phyloP scores from a whole-genome alignment of 352 stramenopile species.

The Elongisporangium anandrum region DNA sequence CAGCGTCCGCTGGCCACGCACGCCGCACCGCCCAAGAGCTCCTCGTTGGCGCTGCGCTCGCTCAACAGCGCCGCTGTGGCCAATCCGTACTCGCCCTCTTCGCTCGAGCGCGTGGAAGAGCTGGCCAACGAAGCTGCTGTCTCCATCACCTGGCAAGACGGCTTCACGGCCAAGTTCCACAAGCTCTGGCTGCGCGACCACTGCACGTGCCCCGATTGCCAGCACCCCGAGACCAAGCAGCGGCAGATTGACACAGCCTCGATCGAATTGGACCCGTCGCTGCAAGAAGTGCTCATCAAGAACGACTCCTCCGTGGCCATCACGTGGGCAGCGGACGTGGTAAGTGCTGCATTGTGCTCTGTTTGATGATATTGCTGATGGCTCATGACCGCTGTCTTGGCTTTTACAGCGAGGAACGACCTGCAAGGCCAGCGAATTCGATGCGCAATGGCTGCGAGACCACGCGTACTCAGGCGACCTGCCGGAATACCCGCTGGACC shows the following conservation, averaged over 20 bases:
- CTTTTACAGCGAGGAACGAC: conserved; percentile 32
- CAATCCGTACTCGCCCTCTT: neutral
- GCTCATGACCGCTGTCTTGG: neutral
- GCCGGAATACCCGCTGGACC: conserved; percentile 41
- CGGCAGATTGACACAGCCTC: conserved; percentile 75
- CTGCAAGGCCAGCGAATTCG: conserved; percentile 61
- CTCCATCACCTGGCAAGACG: conserved; percentile 70
- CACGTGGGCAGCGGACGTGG: conserved; percentile 51
- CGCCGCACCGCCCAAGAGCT: neutral
- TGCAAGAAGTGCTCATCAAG: conserved; percentile 32
- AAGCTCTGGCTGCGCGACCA: conserved; percentile 86
- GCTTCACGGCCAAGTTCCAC: conserved; percentile 74
- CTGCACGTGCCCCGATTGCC: conserved; percentile 60
- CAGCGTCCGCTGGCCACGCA: neutral
- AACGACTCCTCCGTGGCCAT: conserved; percentile 37
- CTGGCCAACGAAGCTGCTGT: conserved; percentile 46
- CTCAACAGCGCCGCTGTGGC: neutral
- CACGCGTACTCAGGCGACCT: conserved; percentile 58
- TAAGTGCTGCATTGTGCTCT: conserved; percentile 13
- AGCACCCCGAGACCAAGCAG: conserved; percentile 70
- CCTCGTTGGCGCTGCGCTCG: neutral
- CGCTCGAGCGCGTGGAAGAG: conserved; percentile 41
- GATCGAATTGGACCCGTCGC: conserved; percentile 50
- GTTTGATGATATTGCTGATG: neutral
- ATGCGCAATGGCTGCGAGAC: conserved; percentile 68